Base-by-base conservation (phyloP, 768 basidiomycete species). In the Kwoniella dejecticola region DNA sequence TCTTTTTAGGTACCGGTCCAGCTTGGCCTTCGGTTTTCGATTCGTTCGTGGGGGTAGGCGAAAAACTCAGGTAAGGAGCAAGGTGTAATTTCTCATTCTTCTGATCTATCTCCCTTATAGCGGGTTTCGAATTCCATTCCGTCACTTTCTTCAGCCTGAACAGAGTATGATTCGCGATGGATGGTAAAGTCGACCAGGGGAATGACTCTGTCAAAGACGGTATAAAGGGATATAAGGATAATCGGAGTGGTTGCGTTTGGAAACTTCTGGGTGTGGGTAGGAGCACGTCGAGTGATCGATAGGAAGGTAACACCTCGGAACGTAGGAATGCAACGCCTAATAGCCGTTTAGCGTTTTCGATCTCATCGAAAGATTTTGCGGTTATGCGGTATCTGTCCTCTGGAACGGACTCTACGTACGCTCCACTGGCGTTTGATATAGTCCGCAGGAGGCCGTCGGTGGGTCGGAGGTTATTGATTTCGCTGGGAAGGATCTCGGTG, bases 221-320 rank as follows among this genome's bases (percentile, higher is more conserved):
- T n/a, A 23, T 30, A 27, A 62, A 62, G 5, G 60, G 60, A 47
- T 62, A 62, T 12, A 62, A 30, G 24, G 60, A 46, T 53, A 62
- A 62, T 40, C 30, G 29, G 21, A 45, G 26, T 30, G 41, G 12
- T 52, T 33, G 42, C 26, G 21, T 27, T 48, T 30, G 52, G 23
- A 45, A 45, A 47, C 38, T 52, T 47, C 31, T 38, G 38, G 60
- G 48, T 31, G 48, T 53, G 19, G 60, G 60, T 11, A 62, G 45
- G 17, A 62, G 8, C 10, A 46, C 38, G 26, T 23, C 38, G 17
- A 46, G 45, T 26, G 52, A 45, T 40, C 60, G 52, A 41, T 53
- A 15, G 1, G 44, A 48, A 29, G 60, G 44, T 36, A 62, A 52
- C 13, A 49, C 40, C n/a, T 4, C 26, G 36, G 48, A 50, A 46